phyloP scores from a whole-genome alignment of 495 filamentous ascomycete genomes.

The Lepraria neglecta region DNA sequence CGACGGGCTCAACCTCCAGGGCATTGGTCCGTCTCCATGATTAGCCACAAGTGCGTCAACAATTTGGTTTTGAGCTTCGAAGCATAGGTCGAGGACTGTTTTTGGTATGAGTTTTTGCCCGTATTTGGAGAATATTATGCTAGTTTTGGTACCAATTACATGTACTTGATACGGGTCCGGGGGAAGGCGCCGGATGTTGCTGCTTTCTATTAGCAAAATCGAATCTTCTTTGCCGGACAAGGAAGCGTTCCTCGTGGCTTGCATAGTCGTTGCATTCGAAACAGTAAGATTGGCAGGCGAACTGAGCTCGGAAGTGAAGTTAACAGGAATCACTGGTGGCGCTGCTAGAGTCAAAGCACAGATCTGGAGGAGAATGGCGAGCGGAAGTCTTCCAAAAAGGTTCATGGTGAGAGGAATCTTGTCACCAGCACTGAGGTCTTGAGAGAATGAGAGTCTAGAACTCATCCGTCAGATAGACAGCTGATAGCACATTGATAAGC shows the following conservation, averaged over 20 bases:
- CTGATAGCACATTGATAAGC: neutral
- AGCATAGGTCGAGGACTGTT: neutral
- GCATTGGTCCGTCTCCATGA: constrained; percentile 8
- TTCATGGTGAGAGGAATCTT: neutral
- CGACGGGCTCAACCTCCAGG: neutral
- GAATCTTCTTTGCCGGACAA: neutral
- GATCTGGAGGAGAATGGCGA: neutral
- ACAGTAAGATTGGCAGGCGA: neutral
- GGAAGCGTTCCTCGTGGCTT: neutral
- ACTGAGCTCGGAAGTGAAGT: neutral
- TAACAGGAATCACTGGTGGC: constrained; percentile 1
- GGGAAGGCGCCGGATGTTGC: neutral
- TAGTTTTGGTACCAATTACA: neutral
- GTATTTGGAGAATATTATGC: constrained; percentile 3
- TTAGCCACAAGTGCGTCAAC: constrained; percentile 10
- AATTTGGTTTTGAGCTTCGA: constrained; percentile 5
- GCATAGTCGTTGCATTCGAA: neutral
- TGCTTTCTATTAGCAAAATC: neutral
- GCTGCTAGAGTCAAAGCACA: neutral
- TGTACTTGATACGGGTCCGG: constrained; percentile 1
- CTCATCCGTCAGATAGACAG: neutral
- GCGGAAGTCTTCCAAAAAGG: neutral
- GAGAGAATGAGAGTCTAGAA: too few relatives aligned
- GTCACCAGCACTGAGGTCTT: neutral
- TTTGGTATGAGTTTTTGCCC: neutral